Conservation (phyloP, 257 asterid species). For the Mitragyna speciosa region DNA sequence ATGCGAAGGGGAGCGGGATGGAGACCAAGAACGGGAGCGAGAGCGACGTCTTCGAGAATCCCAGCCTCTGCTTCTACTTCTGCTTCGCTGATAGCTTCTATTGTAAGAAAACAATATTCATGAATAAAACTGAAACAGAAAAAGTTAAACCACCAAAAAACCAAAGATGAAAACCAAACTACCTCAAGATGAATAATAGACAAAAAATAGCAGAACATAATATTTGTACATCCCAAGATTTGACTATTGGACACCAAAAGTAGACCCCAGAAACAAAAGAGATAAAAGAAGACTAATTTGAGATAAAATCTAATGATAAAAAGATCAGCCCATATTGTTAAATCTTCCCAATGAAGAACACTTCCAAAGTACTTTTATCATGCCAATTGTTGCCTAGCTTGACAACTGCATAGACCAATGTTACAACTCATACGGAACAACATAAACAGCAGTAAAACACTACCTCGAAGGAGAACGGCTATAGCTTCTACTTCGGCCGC, state of each 20-base stretch:
- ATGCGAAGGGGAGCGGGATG: conserved; percentile 39
- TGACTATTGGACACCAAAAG: not conserved
- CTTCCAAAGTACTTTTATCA: not conserved
- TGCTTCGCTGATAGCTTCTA: conserved; percentile 68
- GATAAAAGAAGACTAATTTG: not conserved
- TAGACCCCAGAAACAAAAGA: not conserved
- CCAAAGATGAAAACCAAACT: not conserved
- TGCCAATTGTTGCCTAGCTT: not conserved
- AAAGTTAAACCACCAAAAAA: not conserved
- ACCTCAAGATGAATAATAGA: too few species aligned
- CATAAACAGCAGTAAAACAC: conserved; percentile 2
- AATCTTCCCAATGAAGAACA: not conserved
- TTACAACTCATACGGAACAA: not conserved
- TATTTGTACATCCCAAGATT: not conserved
- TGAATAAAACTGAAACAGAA: not conserved
- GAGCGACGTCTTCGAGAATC: conserved; percentile 51
- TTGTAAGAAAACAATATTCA: conserved; percentile 4
- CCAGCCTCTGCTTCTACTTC: conserved; percentile 68
- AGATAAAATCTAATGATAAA: not conserved
- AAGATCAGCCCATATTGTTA: not conserved
- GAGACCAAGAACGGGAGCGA: conserved; percentile 47
- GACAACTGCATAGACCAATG: not conserved
- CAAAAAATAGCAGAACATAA: not conserved
- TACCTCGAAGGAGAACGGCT: conserved; percentile 94
- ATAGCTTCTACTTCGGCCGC: conserved; percentile 83